Evolutionary conservation across 768 basidiomycete genomes (phyloP).

Genomic region (Termitomyces sp.): DNA sequence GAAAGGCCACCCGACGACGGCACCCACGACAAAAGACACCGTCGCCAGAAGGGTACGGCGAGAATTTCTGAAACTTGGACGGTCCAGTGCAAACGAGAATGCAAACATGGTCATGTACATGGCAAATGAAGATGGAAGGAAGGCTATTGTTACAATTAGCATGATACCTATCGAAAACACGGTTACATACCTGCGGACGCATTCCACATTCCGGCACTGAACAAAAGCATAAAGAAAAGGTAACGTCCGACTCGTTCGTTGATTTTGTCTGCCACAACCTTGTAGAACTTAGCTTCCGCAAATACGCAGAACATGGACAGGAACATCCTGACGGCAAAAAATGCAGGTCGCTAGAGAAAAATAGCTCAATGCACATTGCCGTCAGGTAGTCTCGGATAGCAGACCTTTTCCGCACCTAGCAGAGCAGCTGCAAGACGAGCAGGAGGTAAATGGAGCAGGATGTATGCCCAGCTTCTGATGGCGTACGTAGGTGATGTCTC

Average conservation of each 20-base stretch:
- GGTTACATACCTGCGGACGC: constrained; percentile 67
- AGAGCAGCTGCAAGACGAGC: constrained; percentile 48
- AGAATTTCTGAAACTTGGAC: constrained; percentile 46
- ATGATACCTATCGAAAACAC: not conserved
- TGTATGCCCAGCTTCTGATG: constrained; percentile 94
- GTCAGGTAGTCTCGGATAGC: constrained; percentile 10
- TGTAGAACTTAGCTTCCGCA: constrained; percentile 80
- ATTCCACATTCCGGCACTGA: constrained; percentile 94
- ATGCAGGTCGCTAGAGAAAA: constrained; percentile 62
- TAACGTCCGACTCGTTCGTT: constrained; percentile 93
- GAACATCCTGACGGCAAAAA: constrained; percentile 83
- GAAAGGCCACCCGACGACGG: constrained; percentile 96
- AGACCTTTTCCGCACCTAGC: constrained; percentile 66
- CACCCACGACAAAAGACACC: constrained; percentile 69
- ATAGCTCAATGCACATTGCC: constrained; percentile 9
- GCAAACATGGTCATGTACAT: constrained; percentile 87
- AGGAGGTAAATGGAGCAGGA: constrained; percentile 72
- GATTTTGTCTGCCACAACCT: constrained; percentile 72
- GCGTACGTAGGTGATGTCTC: constrained; percentile 87
- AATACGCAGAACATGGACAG: constrained; percentile 68
- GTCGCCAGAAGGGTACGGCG: constrained; percentile 62
- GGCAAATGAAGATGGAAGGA: constrained; percentile 92
- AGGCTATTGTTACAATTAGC: constrained; percentile 43
- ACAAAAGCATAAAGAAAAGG: constrained; percentile 77
- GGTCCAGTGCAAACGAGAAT: constrained; percentile 59